Evolutionary conservation across 257 asterid species (phyloP), one percentile per base, ranked within the genome.

Genomic region (Rubia yunnanensis): DNA sequence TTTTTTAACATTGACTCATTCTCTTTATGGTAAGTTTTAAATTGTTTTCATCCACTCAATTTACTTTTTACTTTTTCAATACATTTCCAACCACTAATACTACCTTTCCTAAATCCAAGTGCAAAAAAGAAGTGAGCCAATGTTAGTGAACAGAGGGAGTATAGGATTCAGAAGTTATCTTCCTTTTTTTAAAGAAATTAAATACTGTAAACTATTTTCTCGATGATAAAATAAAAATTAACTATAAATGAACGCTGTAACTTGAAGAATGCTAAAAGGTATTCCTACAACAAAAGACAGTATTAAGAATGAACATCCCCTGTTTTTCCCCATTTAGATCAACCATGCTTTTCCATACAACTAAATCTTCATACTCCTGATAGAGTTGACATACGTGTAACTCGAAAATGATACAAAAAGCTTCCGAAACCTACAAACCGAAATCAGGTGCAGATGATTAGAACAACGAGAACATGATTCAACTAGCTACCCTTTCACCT

Each of bases 351-450:
- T 53, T 30, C 10, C 30, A 18, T 20, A 50, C 28, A 50, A 20
- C 63, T 36, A 49, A 23, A 31, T 28, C 30, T 67, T 75, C 35
- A 87, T 82, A 83, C 71, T 86, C 85, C 65, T 80, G 18, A 89
- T 70, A 1, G 92, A 79, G 86, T 91, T 92, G 50, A 82, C 92
- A 24, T 74, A 87, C 56, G 95, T 84, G 66, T 86, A 88, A 73
- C 99, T 89, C 4, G 97, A 87, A 80, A 92, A 82, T 15, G 79
- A 76, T 73, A 92, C 95, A 65, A 92, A 92, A 61, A 89, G 82
- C 85, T 92, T 92, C 59, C 95, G 82, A 35, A 77, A 89, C 98
- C 98, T 89, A 94, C 85, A 85, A 63, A 57, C 9, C 38, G 26
- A 68, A 59, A 54, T 67, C 34, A 39, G 4, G 18, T n/a, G 11